Evolutionary conservation across 352 stramenopile genomes (phyloP), one percentile per base, ranked within the genome.

Genomic region (Phytophthora melonis): DNA sequence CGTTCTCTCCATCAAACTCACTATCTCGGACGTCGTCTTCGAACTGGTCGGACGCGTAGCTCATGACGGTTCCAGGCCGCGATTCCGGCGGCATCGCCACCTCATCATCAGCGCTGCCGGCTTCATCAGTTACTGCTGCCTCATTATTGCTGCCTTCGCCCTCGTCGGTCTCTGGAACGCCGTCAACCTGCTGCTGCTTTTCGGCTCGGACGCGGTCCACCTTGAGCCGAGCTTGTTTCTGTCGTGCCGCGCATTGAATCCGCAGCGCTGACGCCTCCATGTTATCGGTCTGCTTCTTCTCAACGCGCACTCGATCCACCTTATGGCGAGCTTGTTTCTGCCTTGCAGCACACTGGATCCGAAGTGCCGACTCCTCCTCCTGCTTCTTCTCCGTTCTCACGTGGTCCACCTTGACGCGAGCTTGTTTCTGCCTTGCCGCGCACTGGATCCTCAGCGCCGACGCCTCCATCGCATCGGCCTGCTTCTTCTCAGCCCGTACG

Each of bases 11-110:
- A 21, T 57, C 71, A 59, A 74, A 45, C 49, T 74, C 53, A 19
- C 49, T 45, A 11, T 86, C 75, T 70, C 54, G 27, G 16, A 27
- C 19, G 23, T 90, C 85, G 34, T 90, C 77, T 53, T 93, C 85
- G 39, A 92, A 92, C 64, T 87, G 75, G 41, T 92, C 83, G 6
- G 80, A 88, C 14, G 73, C 71, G 63, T 92, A 89, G 58, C 82
- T 91, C 81, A 82, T 81, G 71, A 78, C 80, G 14, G 84, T 92
- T 57, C 86, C 81, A 0, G 84, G 84, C 9, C 84, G 62, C 11
- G 55, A 64, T 18, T 73, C 65, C 6, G 21, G 32, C 5, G 47
- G 43, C 21, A 18, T 3, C 47, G 49, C 16, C 18, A 58, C 69
- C 8, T 13, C 50, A 18, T n/a, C 50, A 41, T 43, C 36, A 43